Evolutionary conservation across 495 filamentous ascomycete species (phyloP), one percentile per base, ranked within the genome.

Genomic region (Trichocladium uniseriatum): DNA sequence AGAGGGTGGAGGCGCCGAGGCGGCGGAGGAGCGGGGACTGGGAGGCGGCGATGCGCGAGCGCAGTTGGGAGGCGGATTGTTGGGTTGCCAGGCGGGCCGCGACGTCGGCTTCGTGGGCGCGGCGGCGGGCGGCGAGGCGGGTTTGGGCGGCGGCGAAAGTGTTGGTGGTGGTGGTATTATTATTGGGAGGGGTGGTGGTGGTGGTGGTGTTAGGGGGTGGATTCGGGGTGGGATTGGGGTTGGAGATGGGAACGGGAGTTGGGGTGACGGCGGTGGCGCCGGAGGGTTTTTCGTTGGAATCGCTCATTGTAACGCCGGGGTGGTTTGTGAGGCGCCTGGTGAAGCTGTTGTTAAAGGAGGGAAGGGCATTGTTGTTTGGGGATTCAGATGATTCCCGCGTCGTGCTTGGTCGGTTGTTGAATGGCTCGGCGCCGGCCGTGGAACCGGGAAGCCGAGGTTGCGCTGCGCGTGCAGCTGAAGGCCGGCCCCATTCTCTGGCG

Each of bases 121-220:
- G 76, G 46, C 87, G 87, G 43, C 89, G 86, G 45, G 84, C 84
- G 44, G 81, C 75, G 45, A 95, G 74, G 57, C 89, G 84, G 69
- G 84, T 75, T 69, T 95, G 89, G 49, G 89, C 89, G 55, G 81
- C 79, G 64, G 84, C 83, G 64, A 95, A 95, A 55, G 88, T 83
- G 38, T 61, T 57, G 59, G 22, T 1, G n/a, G 45, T 38, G 29
- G 22, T 41, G 37, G 38, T n/a, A n/a, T 20, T 29, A 34, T 39
- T 20, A 45, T 27, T 8, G 24, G 24, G 24, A 27, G 39, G 8
- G 16, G 10, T 39, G 28, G 21, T 11, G 36, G 15, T 43, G 18
- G 43, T 14, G 39, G 44, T 15, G 19, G 34, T 10, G 14, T 28
- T 41, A 1, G 52, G 13, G 32, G 28, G 9, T 2, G 34, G n/a